Base-by-base conservation (phyloP, 306 rosid genomes). In the Sesbania bispinosa region DNA sequence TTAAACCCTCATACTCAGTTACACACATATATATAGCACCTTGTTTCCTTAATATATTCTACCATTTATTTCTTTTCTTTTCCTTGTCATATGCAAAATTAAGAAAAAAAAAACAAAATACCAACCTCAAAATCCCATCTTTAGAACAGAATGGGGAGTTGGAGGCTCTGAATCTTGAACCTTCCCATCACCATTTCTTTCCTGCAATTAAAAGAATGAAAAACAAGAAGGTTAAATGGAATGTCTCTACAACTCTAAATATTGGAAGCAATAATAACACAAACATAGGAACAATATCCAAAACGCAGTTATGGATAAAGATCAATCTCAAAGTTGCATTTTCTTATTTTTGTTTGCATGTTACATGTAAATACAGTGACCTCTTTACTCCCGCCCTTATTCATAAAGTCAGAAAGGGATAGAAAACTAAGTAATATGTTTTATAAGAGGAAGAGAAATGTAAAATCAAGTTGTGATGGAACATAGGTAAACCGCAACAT, bases 91-190 rank as follows among this genome's bases (percentile, higher is more conserved):
- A 78, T 73, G 81, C 80, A 69, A 62, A 62, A 59, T 77, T 53
- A 65, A 27, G 78, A 76, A 77, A 86, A 45, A 45, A 1, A 32
- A 32, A 32, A 32, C 4, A 5, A 32, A 5, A 24, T 74, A 83
- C 86, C 14, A 53, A 94, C 98, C 98, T 89, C 73, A 87, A 32
- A 32, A 81, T 74, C 96, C 87, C 94, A 88, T 90, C 84, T 87
- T 94, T 53, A 76, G 30, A 76, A 86, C 74, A 74, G 96, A 77
- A 84, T 83, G 92, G 43, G 97, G 91, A 69, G 95, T 86, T 69
- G 89, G 84, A 64, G 92, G 86, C 82, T 90, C 98, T 7, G 88
- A 85, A 66, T 93, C 97, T 61, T 77, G 92, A 79, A 71, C 82
- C 75, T 84, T 93, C 18, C 82, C 84, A 24, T 89, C 92, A 7